Conservation (phyloP, 2,329 filamentous ascomycete genomes). For the Fusarium penzigii region DNA sequence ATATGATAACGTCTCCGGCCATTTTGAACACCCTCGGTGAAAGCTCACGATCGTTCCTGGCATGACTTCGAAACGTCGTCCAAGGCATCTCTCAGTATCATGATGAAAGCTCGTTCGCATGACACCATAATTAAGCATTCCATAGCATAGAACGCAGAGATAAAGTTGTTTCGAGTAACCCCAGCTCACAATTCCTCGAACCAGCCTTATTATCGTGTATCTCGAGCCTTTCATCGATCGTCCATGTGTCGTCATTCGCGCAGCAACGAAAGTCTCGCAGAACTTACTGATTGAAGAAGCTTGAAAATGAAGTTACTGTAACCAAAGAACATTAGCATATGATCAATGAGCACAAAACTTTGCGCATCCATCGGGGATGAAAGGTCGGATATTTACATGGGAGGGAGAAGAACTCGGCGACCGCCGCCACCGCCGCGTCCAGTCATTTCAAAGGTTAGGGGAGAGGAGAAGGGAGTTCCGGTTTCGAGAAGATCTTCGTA, state of each 20-base stretch:
- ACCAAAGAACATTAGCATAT: conserved; percentile 23
- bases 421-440: conserved; percentile 61
- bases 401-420: conserved; percentile 61
- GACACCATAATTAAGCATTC: too few species aligned
- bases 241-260: conserved; percentile 3
- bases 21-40: not conserved
- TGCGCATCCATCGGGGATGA: not conserved
- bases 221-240: conserved; percentile 19
- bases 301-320: conserved; percentile 60
- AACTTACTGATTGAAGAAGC: conserved; percentile 66
- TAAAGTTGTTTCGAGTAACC: not conserved
- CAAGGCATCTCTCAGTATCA: not conserved
- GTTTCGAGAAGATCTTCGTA: not conserved
- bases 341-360: not conserved
- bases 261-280: not conserved
- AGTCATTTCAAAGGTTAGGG: conserved; percentile 45
- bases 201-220: conserved; percentile 8
- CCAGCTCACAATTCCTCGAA: not conserved
- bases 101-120: too few species aligned
- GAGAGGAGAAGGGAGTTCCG: not conserved
- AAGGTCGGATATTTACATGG: conserved; percentile 44
- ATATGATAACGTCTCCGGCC: not conserved
- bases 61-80: not conserved
- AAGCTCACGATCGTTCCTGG: too few species aligned
- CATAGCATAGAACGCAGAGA: not conserved